Base-by-base conservation (phyloP, 257 asterid species). In the Marsdenia floribunda region DNA sequence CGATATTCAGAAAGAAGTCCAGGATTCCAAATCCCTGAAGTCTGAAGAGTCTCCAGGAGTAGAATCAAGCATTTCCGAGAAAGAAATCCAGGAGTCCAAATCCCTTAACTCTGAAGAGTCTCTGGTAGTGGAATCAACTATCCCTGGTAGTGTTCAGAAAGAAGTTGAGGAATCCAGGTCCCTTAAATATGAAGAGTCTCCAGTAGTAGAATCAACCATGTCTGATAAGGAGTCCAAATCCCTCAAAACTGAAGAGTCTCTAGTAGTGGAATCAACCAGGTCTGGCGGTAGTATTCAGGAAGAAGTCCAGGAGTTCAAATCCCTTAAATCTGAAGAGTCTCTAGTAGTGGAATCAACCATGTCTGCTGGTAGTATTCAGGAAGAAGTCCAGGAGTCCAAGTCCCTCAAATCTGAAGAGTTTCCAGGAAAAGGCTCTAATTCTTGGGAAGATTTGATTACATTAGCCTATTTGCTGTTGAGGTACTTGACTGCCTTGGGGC, bases 371-470 rank as follows among this genome's bases (percentile, higher is more conserved):
- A 21, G 1, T 38, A 21, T 42, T 38, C 47, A 66, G 50, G 11
- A 38, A 38, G 52, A n/a, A 22, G 33, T 40, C 3, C 29, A 66
- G 52, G 52, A 66, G 11, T 18, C 71, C 33, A 18, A 38, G 21
- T 9, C 49, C n/a, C 68, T 35, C 68, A 37, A 65, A 66, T 0
- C 52, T 38, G 52, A 37, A 38, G 69, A 35, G 12, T 64, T 46
- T 35, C 24, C 69, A 35, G 71, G 11, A 19, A 2, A 7, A 66
- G 33, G 19, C 3, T 66, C 52, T 14, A 4, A 66, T 66, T 16
- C 71, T 66, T 38, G 12, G 71, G 15, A 66, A 38, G 71, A 66
- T 37, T 66, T 65, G 69, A 38, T 37, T 66, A 66, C 71, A 37
- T 37, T 66, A 66, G 6, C 71, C 40, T 19, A 66, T 66, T 66